Base-by-base conservation (phyloP, 768 basidiomycete species). In the Cyclocybe aegerita region DNA sequence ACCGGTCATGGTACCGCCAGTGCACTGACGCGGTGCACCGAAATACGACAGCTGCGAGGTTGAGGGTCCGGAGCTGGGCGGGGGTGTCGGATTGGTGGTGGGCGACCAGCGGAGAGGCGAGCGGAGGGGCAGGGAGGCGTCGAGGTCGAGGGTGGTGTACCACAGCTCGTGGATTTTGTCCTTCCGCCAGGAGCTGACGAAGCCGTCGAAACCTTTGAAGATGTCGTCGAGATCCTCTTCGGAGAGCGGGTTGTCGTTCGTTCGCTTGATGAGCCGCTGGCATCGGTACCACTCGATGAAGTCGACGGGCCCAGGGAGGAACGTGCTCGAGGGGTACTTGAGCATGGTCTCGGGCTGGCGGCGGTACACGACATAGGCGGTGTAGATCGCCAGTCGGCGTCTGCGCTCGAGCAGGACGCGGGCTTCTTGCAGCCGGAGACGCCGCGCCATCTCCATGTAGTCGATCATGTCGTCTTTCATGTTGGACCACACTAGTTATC, bases 41-140 rank as follows among this genome's bases (percentile, higher is more conserved):
- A 48, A 71, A 68, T 17, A 71, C 69, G 23, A 60, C 60, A 10
- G 53, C 49, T 6, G 68, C 70, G 2, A 62, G 57, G 36, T 54
- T 36, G 15, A 60, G 36, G 23, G 5, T 5, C 23, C 23, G 23
- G 23, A 23, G 23, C 23, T 23, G 23, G 23, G 23, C 23, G 23
- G 23, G 23, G 23, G 23, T 23, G 23, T 5, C 5, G 23, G 23
- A 23, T 23, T 23, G 23, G 23, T 5, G 23, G 23, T 23, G 23
- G 23, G 23, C 23, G 23, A 23, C 23, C 23, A 23, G 23, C 23
- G 23, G 4, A 23, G 23, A 5, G 23, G 23, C 23, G 23, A 23
- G 23, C 3, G 23, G 4, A 23, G 4, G 4, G 23, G 23, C 23
- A 23, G 23, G 23, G 23, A 23, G 23, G 4, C 23, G 23, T 23